Percentiles rank a stretch among this genome's conserved stretches.
phyloP scores from a whole-genome alignment of 2,329 filamentous ascomycete genomes.

The Cordyceps militaris region DNA sequence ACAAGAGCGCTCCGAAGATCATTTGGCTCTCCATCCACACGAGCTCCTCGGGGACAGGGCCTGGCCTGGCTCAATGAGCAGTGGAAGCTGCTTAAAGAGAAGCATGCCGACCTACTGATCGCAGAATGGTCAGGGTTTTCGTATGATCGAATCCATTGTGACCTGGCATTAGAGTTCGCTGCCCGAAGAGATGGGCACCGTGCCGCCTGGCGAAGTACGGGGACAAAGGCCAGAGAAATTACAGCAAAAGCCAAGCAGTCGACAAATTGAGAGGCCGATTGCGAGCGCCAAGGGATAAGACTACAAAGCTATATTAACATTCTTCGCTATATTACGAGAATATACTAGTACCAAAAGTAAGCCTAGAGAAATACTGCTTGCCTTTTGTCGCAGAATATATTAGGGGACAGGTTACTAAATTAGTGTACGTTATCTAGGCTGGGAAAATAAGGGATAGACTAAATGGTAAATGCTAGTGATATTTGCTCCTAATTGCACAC shows the following conservation, averaged over 20 bases:
- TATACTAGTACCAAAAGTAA: background rate
- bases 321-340: background rate
- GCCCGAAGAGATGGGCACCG: background rate
- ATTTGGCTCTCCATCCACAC: background rate
- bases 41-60: background rate
- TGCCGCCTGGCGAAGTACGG: background rate
- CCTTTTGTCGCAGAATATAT: background rate
- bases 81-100: background rate
- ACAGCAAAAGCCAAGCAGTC: background rate
- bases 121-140: background rate
- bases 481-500: background rate
- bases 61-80: background rate
- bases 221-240: background rate
- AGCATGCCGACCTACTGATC: background rate
- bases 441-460: background rate
- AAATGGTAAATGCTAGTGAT: conserved; percentile 1
- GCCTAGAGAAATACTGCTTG: background rate
- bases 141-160: background rate
- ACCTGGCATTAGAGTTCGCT: background rate
- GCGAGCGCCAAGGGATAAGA: background rate
- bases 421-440: background rate
- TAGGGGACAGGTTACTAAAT: background rate
- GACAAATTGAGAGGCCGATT: conserved; percentile 2
- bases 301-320: background rate
- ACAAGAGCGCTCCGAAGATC: background rate